Evolutionary conservation across 2,329 filamentous ascomycete species (phyloP).

Genomic region (Microcyclospora pomicola): DNA sequence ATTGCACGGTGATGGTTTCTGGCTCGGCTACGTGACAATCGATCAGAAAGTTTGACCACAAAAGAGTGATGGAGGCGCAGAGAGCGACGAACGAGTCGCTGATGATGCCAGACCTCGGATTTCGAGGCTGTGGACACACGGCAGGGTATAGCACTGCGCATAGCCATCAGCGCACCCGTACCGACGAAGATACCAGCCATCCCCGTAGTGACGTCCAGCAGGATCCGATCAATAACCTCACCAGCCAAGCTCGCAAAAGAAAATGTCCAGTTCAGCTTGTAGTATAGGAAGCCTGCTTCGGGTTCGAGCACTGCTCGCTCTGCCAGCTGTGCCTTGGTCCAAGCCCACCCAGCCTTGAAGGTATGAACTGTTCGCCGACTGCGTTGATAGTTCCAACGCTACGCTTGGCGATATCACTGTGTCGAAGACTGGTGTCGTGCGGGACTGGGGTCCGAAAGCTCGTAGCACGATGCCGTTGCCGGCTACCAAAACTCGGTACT

Average conservation of each 20-base stretch:
- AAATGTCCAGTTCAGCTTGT: constrained; percentile 29
- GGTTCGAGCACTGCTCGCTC: constrained; percentile 15
- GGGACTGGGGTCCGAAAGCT: too few species aligned
- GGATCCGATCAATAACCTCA: constrained; percentile 38
- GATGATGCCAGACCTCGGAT: constrained; percentile 42
- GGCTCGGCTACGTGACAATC: constrained; percentile 29
- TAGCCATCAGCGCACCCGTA: constrained; percentile 40
- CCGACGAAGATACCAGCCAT: constrained; percentile 37
- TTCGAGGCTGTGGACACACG: constrained; percentile 36
- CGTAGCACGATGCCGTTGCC: too few species aligned
- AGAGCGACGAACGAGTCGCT: constrained; percentile 38
- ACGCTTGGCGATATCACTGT: too few species aligned
- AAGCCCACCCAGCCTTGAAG: constrained; percentile 29
- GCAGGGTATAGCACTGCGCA: constrained; percentile 32
- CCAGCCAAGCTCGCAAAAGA: constrained; percentile 36
- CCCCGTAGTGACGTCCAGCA: constrained; percentile 40
- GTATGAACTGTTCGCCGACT: constrained; percentile 35
- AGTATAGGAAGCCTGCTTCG: not conserved
- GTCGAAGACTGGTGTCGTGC: too few species aligned
- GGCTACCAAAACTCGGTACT: too few species aligned
- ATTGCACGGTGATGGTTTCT: constrained; percentile 21
- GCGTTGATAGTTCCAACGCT: constrained; percentile 29
- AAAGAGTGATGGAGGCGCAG: constrained; percentile 36
- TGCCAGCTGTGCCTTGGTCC: constrained; percentile 15
- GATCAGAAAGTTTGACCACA: constrained; percentile 36